phyloP scores from a whole-genome alignment of 2,329 filamentous ascomycete genomes.

The Calonectria pauciramosa region DNA sequence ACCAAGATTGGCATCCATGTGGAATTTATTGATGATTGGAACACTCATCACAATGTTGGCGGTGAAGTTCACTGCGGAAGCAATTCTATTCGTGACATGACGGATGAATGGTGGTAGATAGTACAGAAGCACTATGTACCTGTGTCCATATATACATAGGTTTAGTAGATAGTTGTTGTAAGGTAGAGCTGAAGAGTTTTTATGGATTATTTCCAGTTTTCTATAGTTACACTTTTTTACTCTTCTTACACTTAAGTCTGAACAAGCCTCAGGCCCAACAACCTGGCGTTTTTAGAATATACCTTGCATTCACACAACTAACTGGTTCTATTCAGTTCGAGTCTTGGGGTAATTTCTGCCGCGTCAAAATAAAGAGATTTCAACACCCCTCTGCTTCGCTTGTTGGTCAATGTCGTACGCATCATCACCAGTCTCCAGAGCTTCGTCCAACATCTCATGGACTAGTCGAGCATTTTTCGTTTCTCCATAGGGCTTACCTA shows the following conservation, averaged over 20 bases:
- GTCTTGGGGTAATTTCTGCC: too few relatives aligned
- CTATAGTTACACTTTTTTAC: too few relatives aligned
- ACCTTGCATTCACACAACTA: too few relatives aligned
- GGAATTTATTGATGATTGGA: neutral
- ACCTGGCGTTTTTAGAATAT: too few relatives aligned
- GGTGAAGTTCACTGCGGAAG: neutral
- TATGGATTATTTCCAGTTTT: too few relatives aligned
- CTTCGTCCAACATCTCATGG: conserved; percentile 34
- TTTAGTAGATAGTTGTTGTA: too few relatives aligned
- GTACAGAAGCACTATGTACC: neutral
- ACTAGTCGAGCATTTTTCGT: conserved; percentile 27
- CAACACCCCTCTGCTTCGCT: conserved; percentile 25
- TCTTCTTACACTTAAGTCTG: too few relatives aligned
- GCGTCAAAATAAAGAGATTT: conserved; percentile 34
- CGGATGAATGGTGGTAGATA: neutral
- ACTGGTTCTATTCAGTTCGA: too few relatives aligned
- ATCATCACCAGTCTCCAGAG: conserved; percentile 29
- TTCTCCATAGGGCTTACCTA: conserved; percentile 31
- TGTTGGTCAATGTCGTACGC: conserved; percentile 31
- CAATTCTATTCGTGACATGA: neutral
- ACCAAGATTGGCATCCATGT: neutral
- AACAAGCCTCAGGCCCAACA: too few relatives aligned
- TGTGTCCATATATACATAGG: too few relatives aligned
- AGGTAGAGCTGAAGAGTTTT: too few relatives aligned
- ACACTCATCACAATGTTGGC: neutral